Evolutionary conservation across 371 early-diverging fungal species (phyloP).

Genomic region (Catenaria anguillulae): DNA sequence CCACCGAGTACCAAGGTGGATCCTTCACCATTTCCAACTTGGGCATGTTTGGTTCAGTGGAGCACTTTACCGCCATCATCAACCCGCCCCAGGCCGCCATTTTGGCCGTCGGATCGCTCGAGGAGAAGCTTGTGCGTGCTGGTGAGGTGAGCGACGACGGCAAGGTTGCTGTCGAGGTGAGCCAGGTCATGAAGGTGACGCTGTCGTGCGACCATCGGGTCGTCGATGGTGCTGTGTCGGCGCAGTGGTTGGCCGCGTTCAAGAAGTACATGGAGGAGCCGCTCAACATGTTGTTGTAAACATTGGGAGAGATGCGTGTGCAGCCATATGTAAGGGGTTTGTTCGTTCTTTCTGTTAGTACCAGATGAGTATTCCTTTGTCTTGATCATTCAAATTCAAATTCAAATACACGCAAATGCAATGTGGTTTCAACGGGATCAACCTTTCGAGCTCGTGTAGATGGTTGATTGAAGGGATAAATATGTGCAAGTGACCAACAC

Average conservation of each 20-base stretch:
- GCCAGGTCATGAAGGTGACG: slow-evolving; percentile 70
- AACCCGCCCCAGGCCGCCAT: slow-evolving; percentile 94
- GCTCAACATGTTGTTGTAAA: slow-evolving; percentile 75
- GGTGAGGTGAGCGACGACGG: slow-evolving; percentile 2
- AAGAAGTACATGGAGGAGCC: slow-evolving; percentile 93
- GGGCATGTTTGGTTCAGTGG: slow-evolving; percentile 84
- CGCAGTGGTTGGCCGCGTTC: slow-evolving; percentile 81
- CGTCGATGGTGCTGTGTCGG: slow-evolving; percentile 91
- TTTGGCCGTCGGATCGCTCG: slow-evolving; percentile 76
- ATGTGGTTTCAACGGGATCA: too few species aligned
- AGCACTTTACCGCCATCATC: slow-evolving; percentile 92
- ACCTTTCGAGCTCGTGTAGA: too few species aligned
- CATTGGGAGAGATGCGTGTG: too few species aligned
- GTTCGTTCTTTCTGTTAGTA: too few species aligned
- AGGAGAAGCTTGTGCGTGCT: slow-evolving; percentile 48
- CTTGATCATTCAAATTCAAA: too few species aligned
- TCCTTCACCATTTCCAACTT: slow-evolving; percentile 95
- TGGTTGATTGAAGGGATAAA: too few species aligned
- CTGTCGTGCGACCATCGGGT: slow-evolving; percentile 90
- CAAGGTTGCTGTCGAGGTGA: slow-evolving; percentile 35
- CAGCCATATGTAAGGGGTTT: too few species aligned
- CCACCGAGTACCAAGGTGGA: slow-evolving; percentile 94
- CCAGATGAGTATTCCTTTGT: too few species aligned
- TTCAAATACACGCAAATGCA: too few species aligned
- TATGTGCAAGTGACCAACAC: too few species aligned